These are phyloP conservation scores for Puccinia triticina DNA, from an alignment of 1,284 basidiomycete genomes.

Conservation along the genomic window DNA sequence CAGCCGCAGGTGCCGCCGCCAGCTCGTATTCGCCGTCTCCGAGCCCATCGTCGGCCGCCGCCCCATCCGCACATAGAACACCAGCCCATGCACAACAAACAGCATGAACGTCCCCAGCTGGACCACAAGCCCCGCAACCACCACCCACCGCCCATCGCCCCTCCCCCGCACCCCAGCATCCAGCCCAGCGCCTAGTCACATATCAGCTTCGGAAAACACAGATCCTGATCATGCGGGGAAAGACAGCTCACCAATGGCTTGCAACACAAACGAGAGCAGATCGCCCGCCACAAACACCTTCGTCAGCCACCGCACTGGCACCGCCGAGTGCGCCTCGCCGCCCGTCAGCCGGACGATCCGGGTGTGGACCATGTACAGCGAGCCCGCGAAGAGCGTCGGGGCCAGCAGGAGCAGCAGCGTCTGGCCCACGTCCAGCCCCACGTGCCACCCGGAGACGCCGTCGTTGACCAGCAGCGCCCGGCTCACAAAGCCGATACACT, in stretches of 20 bases:
- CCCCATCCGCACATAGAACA: neutral
- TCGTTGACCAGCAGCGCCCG: neutral
- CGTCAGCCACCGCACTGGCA: constrained; percentile 1
- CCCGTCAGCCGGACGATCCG: constrained; percentile 14
- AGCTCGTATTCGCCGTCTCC: neutral
- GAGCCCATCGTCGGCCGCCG: neutral
- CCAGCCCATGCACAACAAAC: neutral
- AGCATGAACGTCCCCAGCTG: constrained; percentile 4
- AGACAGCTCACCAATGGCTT: constrained; percentile 11
- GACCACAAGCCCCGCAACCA: neutral
- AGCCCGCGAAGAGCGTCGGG: neutral
- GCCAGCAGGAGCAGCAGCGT: constrained; percentile 12
- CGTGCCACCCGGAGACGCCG: neutral
- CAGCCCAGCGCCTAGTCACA: neutral
- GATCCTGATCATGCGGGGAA: too few relatives aligned
- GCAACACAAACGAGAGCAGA: neutral
- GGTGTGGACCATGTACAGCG: constrained; percentile 13
- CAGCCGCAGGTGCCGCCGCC: neutral
- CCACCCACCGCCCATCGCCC: neutral
- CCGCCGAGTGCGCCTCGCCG: neutral
- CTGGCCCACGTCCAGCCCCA: neutral
- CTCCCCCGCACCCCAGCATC: neutral
- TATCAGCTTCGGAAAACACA: too few relatives aligned
- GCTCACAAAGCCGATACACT: neutral
- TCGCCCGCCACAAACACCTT: neutral